These are phyloP conservation scores for Petasospora fabianii DNA, from an alignment of 1,139 yeast species.

Conservation along the genomic window DNA sequence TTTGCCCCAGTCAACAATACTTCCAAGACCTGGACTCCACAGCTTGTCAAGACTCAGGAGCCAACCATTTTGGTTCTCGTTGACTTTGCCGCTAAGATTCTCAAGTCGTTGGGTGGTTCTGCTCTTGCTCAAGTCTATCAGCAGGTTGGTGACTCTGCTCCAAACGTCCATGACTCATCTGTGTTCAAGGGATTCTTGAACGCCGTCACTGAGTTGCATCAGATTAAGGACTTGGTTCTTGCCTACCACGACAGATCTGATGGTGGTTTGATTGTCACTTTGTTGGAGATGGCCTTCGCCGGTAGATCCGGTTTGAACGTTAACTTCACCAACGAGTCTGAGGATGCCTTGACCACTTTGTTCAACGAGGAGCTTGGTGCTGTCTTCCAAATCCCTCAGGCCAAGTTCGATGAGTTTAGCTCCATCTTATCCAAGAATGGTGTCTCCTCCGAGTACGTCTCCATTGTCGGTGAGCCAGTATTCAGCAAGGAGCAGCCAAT, in stretches of 20 bases:
- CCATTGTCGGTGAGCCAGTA: conserved; percentile 64
- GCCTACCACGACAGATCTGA: conserved; percentile 97
- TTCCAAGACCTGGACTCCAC: conserved; percentile 94
- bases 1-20: conserved; percentile 86
- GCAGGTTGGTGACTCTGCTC: conserved; percentile 78
- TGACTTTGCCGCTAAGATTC: conserved; percentile 61
- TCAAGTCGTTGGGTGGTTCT: conserved; percentile 81
- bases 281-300: conserved; percentile 96
- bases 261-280: conserved; percentile 88
- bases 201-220: conserved; percentile 69
- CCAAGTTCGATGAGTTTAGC: conserved; percentile 52
- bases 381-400: conserved; percentile 76
- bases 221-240: conserved; percentile 55
- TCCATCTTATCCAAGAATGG: conserved; percentile 54
- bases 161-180: conserved; percentile 71
- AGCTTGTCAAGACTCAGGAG: conserved; percentile 47
- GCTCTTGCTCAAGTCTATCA: conserved; percentile 92
- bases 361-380: conserved; percentile 97
- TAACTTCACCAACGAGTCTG: conserved; percentile 29
- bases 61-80: conserved; percentile 71
- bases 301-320: conserved; percentile 79
- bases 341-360: conserved; percentile 47
- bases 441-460: conserved; percentile 51
- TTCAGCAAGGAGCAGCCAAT: conserved; percentile 53
- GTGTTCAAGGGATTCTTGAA: conserved; percentile 66